phyloP scores from a whole-genome alignment of 345 rosid species.

The Populus euphratica region DNA sequence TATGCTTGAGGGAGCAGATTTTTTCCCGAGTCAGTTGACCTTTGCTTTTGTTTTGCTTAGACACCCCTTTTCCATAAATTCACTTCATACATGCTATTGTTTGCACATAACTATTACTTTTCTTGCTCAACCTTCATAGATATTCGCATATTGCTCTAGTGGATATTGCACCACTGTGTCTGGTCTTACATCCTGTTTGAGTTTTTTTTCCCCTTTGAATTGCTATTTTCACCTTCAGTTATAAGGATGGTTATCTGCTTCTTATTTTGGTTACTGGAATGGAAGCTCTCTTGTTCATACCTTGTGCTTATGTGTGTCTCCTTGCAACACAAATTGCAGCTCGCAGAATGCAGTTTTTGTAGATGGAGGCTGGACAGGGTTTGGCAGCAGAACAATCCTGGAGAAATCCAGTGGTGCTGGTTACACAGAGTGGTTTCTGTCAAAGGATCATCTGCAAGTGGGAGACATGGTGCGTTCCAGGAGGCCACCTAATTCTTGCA shows the following conservation, averaged over 20 bases:
- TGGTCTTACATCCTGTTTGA: background rate
- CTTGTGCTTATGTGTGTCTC: background rate
- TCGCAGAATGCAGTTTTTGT: slow-evolving; percentile 43
- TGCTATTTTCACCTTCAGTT: background rate
- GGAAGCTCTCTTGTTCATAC: background rate
- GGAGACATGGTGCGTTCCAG: slow-evolving; percentile 85
- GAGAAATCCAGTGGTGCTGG: slow-evolving; percentile 41
- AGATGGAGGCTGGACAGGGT: slow-evolving; percentile 55
- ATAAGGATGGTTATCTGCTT: background rate
- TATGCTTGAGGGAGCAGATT: background rate
- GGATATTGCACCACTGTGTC: background rate
- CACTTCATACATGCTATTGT: background rate
- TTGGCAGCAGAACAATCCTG: slow-evolving; percentile 29
- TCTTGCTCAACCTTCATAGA: background rate
- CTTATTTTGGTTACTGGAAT: background rate
- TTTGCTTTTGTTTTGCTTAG: background rate
- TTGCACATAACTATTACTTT: background rate
- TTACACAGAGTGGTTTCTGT: slow-evolving; percentile 78
- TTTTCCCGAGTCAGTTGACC: background rate
- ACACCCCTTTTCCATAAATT: background rate
- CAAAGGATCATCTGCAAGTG: slow-evolving; percentile 65
- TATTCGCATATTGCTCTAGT: background rate
- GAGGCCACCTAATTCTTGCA: slow-evolving; percentile 59
- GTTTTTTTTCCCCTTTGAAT: background rate
- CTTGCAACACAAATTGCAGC: slow-evolving; percentile 43